These are phyloP conservation scores for Aureobasidium sp. DNA, from an alignment of 2,329 filamentous ascomycete species.

Conservation along the genomic window DNA sequence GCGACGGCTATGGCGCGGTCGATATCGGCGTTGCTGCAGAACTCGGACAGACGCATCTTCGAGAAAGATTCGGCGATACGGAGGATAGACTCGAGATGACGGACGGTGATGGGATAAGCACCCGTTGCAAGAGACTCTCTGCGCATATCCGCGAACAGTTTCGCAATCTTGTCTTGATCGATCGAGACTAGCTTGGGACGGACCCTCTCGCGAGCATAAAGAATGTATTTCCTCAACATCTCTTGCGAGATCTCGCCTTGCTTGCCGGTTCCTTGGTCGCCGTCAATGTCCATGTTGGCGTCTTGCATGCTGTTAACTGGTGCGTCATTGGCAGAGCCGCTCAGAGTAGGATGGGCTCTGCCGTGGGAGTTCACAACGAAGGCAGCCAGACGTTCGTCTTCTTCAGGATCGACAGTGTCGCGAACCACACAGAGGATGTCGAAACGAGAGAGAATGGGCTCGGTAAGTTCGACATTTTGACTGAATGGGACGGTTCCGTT, in stretches of 20 bases:
- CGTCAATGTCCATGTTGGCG: conserved; percentile 52
- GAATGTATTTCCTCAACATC: conserved; percentile 87
- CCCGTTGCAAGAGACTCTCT: conserved; percentile 87
- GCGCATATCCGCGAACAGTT: conserved; percentile 93
- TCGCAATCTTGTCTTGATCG: conserved; percentile 92
- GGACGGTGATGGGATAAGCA: conserved; percentile 95
- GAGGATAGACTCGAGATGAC: conserved; percentile 96
- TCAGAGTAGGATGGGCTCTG: conserved; percentile 63
- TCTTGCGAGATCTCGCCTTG: conserved; percentile 73
- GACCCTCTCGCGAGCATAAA: conserved; percentile 85
- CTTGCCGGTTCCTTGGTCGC: conserved; percentile 41
- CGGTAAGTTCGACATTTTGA: conserved; percentile 91
- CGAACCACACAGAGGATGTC: conserved; percentile 94
- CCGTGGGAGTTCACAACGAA: conserved; percentile 95
- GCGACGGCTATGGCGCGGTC: conserved; percentile 96
- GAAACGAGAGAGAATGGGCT: conserved; percentile 95
- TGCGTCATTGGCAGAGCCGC: conserved; percentile 32
- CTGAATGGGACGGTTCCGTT: conserved; percentile 95
- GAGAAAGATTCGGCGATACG: conserved; percentile 90
- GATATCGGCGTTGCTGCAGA: conserved; percentile 82
- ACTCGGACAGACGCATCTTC: conserved; percentile 96
- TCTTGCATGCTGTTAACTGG: conserved; percentile 35
- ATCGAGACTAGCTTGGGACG: conserved; percentile 92
- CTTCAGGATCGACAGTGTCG: conserved; percentile 83
- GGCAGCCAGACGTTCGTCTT: conserved; percentile 86